Conservation (phyloP, 352 stramenopile species). For the Globisporangium ultimum region DNA sequence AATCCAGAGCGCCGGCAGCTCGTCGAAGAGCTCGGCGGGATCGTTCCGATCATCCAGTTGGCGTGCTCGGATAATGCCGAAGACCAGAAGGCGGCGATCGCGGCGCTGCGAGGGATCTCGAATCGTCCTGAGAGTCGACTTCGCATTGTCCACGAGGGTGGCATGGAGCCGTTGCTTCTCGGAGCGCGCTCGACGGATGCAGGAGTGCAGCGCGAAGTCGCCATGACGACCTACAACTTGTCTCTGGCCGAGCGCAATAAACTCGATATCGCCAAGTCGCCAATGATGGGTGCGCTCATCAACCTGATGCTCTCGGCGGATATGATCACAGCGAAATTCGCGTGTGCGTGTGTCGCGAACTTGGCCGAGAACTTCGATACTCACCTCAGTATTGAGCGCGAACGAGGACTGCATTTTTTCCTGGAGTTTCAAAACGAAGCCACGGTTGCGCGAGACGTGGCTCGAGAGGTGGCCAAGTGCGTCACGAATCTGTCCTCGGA, state of each 20-base stretch:
- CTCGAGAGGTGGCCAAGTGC: constrained; percentile 70
- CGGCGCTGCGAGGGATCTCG: constrained; percentile 89
- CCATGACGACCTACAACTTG: constrained; percentile 89
- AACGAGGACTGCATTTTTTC: constrained; percentile 79
- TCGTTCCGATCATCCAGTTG: constrained; percentile 94
- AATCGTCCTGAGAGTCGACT: constrained; percentile 81
- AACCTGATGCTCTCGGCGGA: constrained; percentile 84
- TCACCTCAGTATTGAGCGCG: constrained; percentile 74
- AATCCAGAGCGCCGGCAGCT: constrained; percentile 80
- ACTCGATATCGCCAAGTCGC: constrained; percentile 84
- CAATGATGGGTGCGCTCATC: constrained; percentile 78
- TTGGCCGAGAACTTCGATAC: constrained; percentile 91
- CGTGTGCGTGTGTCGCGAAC: constrained; percentile 88
- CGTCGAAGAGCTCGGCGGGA: constrained; percentile 92
- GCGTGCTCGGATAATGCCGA: constrained; percentile 85
- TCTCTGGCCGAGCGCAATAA: constrained; percentile 95
- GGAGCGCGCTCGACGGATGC: constrained; percentile 69
- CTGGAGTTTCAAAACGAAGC: constrained; percentile 50
- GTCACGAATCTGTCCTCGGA: constrained; percentile 74
- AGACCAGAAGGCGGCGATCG: constrained; percentile 91
- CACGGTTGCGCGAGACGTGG: constrained; percentile 19
- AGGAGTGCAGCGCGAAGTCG: constrained; percentile 84
- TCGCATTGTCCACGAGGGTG: constrained; percentile 88
- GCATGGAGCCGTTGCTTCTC: constrained; percentile 85
- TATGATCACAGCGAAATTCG: constrained; percentile 58